Conservation (phyloP, 176 grass and related monocot genomes). For the Bolboschoenus planiculmis region DNA sequence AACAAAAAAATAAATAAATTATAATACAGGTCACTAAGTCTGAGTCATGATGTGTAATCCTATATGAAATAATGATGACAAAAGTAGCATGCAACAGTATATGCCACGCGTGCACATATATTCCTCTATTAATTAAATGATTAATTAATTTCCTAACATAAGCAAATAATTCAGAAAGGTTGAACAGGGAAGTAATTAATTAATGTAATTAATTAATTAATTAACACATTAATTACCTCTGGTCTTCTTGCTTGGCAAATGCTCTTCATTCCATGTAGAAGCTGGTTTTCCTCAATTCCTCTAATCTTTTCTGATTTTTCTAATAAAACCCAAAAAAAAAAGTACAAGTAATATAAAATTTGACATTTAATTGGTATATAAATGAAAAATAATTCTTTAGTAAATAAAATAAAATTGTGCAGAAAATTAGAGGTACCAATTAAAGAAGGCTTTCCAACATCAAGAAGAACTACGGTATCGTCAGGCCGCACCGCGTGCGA, state of each 20-base stretch:
- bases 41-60: neutral
- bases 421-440: slow-evolving; percentile 28
- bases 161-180: neutral
- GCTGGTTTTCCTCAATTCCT: slow-evolving; percentile 28
- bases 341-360: neutral
- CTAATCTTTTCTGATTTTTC: neutral
- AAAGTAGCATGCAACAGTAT: neutral
- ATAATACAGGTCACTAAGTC: neutral
- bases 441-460: slow-evolving; percentile 28
- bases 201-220: no score
- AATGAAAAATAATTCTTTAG: neutral
- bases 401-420: neutral
- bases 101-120: neutral
- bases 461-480: slow-evolving; percentile 62
- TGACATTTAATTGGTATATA: neutral
- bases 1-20: no score
- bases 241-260: slow-evolving; percentile 73
- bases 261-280: slow-evolving; percentile 59
- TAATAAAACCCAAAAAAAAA: neutral
- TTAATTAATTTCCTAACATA: neutral
- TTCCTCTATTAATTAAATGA: neutral
- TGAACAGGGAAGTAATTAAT: slow-evolving; percentile 8
- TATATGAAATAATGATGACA: neutral
- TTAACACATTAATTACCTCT: slow-evolving; percentile 45
- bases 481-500: slow-evolving; percentile 49